Conservation (phyloP, 192 early-diverging fungal species). For the Spizellomyces sp. region DNA sequence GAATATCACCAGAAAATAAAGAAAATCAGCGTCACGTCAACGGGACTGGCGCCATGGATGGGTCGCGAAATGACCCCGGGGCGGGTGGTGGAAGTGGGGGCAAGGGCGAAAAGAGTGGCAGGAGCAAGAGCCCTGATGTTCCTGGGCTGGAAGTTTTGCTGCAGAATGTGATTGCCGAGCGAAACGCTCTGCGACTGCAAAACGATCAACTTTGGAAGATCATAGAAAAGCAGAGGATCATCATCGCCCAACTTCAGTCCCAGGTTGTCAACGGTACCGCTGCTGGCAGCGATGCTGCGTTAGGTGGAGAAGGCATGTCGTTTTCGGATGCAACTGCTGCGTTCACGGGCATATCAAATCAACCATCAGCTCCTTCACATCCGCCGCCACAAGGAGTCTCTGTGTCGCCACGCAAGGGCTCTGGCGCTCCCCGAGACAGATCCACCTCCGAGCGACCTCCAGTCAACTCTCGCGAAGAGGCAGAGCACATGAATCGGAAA, state of each 20-base stretch:
- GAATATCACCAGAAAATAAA: no score
- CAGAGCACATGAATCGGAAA: neutral
- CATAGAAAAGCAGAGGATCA: constrained; percentile 84
- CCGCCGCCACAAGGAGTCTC: neutral
- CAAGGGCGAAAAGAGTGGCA: neutral
- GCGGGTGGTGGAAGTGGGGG: neutral
- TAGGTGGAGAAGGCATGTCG: constrained; percentile 5
- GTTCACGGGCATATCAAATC: neutral
- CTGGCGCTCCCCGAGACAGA: neutral
- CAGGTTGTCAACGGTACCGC: neutral
- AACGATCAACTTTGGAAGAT: constrained; percentile 90
- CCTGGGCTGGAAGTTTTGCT: constrained; percentile 22
- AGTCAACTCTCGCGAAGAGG: constrained; percentile 3
- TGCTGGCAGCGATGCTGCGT: constrained; percentile 4
- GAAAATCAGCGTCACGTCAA: no score
- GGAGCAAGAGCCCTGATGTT: constrained; percentile 18
- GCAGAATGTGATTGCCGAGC: constrained; percentile 36
- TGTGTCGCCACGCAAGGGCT: constrained; percentile 3
- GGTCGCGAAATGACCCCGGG: neutral
- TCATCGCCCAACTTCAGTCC: constrained; percentile 83
- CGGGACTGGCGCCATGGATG: no score
- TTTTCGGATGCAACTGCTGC: neutral
- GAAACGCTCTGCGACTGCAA: constrained; percentile 74
- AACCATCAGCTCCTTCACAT: neutral
- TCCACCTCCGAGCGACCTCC: constrained; percentile 8